These are phyloP conservation scores for Eucalyptus marginata DNA, from an alignment of 345 rosid species.

Conservation along the genomic window DNA sequence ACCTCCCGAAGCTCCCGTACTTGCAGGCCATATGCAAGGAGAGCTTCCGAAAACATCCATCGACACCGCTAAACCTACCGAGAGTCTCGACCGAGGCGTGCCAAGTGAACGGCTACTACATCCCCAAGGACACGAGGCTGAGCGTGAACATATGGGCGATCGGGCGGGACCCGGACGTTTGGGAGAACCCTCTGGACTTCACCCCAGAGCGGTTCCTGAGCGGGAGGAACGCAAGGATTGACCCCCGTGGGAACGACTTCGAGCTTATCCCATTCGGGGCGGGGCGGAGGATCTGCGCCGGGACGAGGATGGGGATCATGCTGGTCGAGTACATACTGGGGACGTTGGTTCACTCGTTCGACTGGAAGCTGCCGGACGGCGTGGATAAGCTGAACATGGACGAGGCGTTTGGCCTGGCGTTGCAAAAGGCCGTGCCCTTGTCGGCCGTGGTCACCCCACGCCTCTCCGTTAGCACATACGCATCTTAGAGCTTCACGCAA, in stretches of 20 bases:
- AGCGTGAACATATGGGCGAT: slow-evolving; percentile 65
- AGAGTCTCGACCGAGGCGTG: slow-evolving; percentile 36
- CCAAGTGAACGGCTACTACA: slow-evolving; percentile 38
- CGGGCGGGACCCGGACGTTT: slow-evolving; percentile 47
- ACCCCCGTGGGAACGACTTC: slow-evolving; percentile 52
- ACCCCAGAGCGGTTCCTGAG: slow-evolving; percentile 34
- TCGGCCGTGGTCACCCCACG: slow-evolving; percentile 31
- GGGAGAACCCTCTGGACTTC: slow-evolving; percentile 38
- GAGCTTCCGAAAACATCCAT: slow-evolving; percentile 44
- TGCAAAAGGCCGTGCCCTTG: slow-evolving; percentile 51
- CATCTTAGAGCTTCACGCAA: not conserved
- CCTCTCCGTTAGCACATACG: slow-evolving; percentile 17
- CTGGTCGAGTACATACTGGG: slow-evolving; percentile 49
- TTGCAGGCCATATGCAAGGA: slow-evolving; percentile 53
- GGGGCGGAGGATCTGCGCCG: slow-evolving; percentile 55
- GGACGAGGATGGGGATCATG: slow-evolving; percentile 53
- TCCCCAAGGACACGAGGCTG: slow-evolving; percentile 32
- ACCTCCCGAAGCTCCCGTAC: slow-evolving; percentile 37
- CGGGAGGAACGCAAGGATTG: slow-evolving; percentile 16
- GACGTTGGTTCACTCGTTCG: slow-evolving; percentile 42
- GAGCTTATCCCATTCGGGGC: slow-evolving; percentile 60
- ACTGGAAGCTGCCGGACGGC: slow-evolving; percentile 28
- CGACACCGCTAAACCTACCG: slow-evolving; percentile 51
- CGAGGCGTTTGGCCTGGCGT: slow-evolving; percentile 47
- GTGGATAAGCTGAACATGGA: slow-evolving; percentile 37